Conservation (phyloP, 192 early-diverging fungal species). For the Gryganskiella cystojenkinii region DNA sequence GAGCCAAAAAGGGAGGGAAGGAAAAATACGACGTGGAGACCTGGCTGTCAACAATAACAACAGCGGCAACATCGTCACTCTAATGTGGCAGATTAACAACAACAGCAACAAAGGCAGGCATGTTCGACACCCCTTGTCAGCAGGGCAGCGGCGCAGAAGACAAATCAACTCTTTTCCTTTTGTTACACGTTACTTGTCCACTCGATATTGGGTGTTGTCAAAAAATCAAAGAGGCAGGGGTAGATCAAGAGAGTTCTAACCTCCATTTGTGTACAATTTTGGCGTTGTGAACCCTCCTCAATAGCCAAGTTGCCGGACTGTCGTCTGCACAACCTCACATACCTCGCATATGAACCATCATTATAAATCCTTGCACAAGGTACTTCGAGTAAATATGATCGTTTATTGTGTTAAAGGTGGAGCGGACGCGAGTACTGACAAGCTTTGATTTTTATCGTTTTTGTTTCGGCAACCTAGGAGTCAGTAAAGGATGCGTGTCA, state of each 20-base stretch:
- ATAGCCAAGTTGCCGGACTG: constrained; percentile 39
- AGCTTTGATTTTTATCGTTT: background rate
- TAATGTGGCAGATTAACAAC: too few species aligned
- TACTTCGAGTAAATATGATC: constrained; percentile 5
- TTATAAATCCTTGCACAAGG: constrained; percentile 39
- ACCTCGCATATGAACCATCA: constrained; percentile 50
- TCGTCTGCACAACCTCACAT: constrained; percentile 41
- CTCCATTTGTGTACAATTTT: too few species aligned
- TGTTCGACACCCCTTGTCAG: background rate
- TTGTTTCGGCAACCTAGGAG: constrained; percentile 14
- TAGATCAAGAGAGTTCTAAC: background rate
- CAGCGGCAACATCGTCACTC: too few species aligned
- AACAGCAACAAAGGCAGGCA: too few species aligned
- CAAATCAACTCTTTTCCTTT: background rate
- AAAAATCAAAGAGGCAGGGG: background rate
- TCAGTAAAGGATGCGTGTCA: constrained; percentile 53
- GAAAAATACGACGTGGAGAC: too few species aligned
- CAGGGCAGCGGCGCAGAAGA: too few species aligned
- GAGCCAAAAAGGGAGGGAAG: too few species aligned
- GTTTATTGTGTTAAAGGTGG: background rate
- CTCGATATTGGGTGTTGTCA: too few species aligned
- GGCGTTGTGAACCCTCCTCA: background rate
- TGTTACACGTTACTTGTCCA: background rate
- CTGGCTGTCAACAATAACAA: too few species aligned
- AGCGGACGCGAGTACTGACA: background rate